Evolutionary conservation across 192 early-diverging fungal genomes (phyloP).

Genomic region (Coemansia sp.): DNA sequence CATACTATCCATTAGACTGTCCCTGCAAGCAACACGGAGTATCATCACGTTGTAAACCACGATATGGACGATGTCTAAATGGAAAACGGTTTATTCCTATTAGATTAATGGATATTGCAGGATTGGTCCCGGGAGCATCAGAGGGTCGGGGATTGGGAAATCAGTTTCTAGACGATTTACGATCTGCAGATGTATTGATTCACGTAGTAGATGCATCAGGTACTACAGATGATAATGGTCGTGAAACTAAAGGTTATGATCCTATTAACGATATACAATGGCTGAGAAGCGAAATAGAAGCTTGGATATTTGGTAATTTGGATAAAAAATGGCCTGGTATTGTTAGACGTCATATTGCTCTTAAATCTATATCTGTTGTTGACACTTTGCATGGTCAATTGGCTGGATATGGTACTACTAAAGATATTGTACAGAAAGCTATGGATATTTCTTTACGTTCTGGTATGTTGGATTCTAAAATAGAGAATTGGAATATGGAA

Average conservation of each 20-base stretch:
- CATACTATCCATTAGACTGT: constrained; percentile 71
- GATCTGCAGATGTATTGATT: constrained; percentile 73
- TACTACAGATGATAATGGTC: constrained; percentile 74
- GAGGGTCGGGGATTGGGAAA: constrained; percentile 75
- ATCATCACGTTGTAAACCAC: constrained; percentile 62
- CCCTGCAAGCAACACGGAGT: constrained; percentile 62
- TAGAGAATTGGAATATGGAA: constrained; percentile 64
- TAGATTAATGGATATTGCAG: constrained; percentile 77
- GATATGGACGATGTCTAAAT: constrained; percentile 68
- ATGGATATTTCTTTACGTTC: constrained; percentile 11
- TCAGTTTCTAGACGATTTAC: constrained; percentile 78
- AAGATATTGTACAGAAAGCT: constrained; percentile 29
- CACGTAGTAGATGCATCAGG: constrained; percentile 86
- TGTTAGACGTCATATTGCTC: constrained; percentile 64
- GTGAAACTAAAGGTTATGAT: constrained; percentile 77
- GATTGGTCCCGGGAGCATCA: constrained; percentile 79
- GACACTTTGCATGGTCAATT: constrained; percentile 51
- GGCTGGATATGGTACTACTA: constrained; percentile 45
- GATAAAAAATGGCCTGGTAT: constrained; percentile 66
- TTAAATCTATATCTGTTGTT: constrained; percentile 30
- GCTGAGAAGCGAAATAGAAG: constrained; percentile 72
- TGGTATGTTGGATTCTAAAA: not conserved
- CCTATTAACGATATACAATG: constrained; percentile 83
- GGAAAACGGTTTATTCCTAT: constrained; percentile 70
- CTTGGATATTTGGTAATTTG: constrained; percentile 74